phyloP scores from a whole-genome alignment of 2,329 filamentous ascomycete species.

The Trichophyton simii region DNA sequence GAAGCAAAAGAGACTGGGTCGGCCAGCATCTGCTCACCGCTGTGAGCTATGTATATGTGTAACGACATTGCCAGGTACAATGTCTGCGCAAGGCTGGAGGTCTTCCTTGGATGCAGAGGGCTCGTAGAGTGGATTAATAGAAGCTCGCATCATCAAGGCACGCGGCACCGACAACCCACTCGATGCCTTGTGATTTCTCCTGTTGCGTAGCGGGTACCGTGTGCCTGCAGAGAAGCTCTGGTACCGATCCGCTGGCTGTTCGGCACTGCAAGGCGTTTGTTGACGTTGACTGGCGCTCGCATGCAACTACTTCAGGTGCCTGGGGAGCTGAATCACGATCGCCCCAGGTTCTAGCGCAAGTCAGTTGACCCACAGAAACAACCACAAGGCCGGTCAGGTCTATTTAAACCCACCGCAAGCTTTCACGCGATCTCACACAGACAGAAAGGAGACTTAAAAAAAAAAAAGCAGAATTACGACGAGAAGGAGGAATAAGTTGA shows the following conservation, averaged over 20 bases:
- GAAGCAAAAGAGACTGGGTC: constrained; percentile 64
- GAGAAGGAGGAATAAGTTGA: background rate
- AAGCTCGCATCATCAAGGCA: constrained; percentile 1
- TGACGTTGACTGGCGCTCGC: background rate
- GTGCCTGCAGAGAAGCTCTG: background rate
- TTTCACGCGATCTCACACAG: background rate
- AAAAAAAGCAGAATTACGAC: background rate
- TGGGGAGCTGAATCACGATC: background rate
- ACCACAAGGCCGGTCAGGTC: background rate
- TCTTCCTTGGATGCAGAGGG: background rate
- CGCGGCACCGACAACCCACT: background rate
- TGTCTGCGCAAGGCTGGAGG: background rate
- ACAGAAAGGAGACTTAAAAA: background rate
- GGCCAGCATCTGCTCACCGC: constrained; percentile 70
- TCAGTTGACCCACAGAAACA: constrained; percentile 2
- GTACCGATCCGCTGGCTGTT: background rate
- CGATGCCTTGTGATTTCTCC: background rate
- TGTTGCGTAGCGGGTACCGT: background rate
- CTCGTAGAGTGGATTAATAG: background rate
- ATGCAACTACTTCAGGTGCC: background rate
- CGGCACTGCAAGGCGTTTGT: background rate
- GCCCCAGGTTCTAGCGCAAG: background rate
- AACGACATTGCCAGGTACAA: constrained; percentile 57
- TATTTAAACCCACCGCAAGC: background rate
- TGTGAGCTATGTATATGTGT: constrained; percentile 83